Base-by-base conservation (phyloP, 768 basidiomycete species). In the Clitopilus hobsonii region DNA sequence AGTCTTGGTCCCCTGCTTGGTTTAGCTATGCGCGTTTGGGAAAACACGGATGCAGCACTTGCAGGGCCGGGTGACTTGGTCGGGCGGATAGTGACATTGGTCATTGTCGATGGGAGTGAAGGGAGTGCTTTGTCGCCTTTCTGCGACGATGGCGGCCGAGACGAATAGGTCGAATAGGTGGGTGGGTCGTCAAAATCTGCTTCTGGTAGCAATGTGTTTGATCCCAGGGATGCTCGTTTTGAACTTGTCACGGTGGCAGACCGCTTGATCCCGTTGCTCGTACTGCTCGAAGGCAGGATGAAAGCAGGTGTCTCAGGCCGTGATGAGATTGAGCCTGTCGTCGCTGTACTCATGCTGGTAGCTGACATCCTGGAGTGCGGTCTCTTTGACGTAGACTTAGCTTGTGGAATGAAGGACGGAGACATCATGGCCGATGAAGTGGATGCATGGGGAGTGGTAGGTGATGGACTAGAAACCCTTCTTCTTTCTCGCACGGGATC, bases 221-320 rank as follows among this genome's bases (percentile, higher is more conserved):
- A 69, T 49, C 84, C 84, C n/a, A 88, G 63, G 1, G 88, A 89
- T 18, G 83, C 78, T 53, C 86, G 79, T 61, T 89, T 86, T 36
- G 70, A 57, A 56, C 70, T 71, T 51, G 69, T 70, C 55, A 67
- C 76, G 67, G 66, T 63, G 16, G 73, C 72, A 25, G 73, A 63
- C 14, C 85, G 81, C 67, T 88, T 90, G 55, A 82, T 63, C 8
- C 76, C 76, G 20, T 73, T 59, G 14, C 67, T 69, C 8, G 73
- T 72, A 32, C 80, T 72, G 24, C 75, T 69, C 23, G 82, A 77
- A 2, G 89, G 86, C 26, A 89, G 89, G 23, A 91, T 74, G 61
- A 87, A 85, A 16, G 88, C 89, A 7, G 89, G 89, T 22, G 89
- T 89, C 20, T 85, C 67, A 7, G 89, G 89, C 1, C 89, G 83